These are phyloP conservation scores for Phytopythium chamaehyphon DNA, from an alignment of 352 stramenopile species.

Conservation along the genomic window DNA sequence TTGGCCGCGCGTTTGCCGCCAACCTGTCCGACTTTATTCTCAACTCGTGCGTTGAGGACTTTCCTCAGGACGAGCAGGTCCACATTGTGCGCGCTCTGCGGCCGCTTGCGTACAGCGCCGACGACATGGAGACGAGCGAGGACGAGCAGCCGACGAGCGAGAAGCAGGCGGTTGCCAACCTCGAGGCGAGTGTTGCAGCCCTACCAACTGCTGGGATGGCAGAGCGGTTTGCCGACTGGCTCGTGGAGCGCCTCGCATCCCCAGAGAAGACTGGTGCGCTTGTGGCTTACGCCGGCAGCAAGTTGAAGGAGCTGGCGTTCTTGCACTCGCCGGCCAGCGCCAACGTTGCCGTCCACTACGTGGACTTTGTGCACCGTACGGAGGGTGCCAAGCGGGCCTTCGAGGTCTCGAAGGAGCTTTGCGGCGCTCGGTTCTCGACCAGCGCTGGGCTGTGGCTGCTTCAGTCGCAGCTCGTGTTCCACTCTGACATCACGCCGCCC, in stretches of 20 bases:
- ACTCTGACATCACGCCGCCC: constrained; percentile 19
- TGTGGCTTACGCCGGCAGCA: constrained; percentile 47
- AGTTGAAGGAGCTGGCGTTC: constrained; percentile 48
- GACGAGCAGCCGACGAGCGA: constrained; percentile 43
- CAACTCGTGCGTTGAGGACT: constrained; percentile 50
- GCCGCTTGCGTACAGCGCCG: constrained; percentile 23
- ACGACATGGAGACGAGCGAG: constrained; percentile 12
- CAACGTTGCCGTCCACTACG: constrained; percentile 40
- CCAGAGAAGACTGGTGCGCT: constrained; percentile 35
- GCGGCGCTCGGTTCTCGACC: constrained; percentile 26
- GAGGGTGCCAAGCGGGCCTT: constrained; percentile 48
- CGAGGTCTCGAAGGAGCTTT: constrained; percentile 34
- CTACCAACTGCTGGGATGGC: constrained; percentile 47
- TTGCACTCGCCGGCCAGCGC: constrained; percentile 13
- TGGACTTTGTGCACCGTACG: constrained; percentile 73
- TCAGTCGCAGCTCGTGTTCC: constrained; percentile 67
- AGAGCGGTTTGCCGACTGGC: constrained; percentile 63
- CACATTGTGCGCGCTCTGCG: constrained; percentile 52
- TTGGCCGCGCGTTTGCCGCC: constrained; percentile 47
- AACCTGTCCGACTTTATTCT: constrained; percentile 73
- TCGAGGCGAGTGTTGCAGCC: constrained; percentile 50
- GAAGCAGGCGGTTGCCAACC: constrained; percentile 38
- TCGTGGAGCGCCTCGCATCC: constrained; percentile 48
- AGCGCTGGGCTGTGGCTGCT: constrained; percentile 58
- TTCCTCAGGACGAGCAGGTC: constrained; percentile 50